Base-by-base conservation (phyloP, 202 grass and related monocot genomes). In the Cymbopogon flexuosus region DNA sequence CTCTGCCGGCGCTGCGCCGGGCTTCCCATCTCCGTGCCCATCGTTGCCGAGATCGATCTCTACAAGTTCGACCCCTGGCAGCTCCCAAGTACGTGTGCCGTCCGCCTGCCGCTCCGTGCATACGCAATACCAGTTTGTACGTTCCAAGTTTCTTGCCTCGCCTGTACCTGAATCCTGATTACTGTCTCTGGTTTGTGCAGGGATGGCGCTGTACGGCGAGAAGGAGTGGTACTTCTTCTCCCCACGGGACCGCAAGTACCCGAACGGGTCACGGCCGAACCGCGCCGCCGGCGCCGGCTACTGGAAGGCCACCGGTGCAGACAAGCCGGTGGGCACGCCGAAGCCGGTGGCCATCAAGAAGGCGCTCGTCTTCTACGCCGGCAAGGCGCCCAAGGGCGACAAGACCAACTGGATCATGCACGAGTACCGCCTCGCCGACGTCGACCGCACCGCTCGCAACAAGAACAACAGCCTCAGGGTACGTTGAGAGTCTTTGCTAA, bases 321-420 rank as follows among this genome's bases (percentile, higher is more conserved):
- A 95, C 79, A 92, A 95, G 76, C 93, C 93, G 18, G 87, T 94
- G 2, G 93, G 93, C 42, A 34, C 75, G 62, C 93, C 93, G 8
- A 92, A 19, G 43, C 87, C 89, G 0, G 4, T 90, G 35, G 93
- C 89, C 56, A 95, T 95, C 63, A 95, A 92, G 82, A 95, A 95
- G 84, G 93, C 93, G 40, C 88, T 95, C 65, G 93, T 95, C 46
- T 95, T 95, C 84, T 95, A 95, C 62, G 71, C 89, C n/a, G 93
- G 93, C 21, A 95, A 95, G 87, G 93, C 93, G 10, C 93, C 93
- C 16, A 95, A 92, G 62, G 93, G 93, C 57, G 85, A 92, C 43
- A 99, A 99, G 83, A 96, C 96, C 2, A 90, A 99, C 60, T 99
- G 96, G 96, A 99, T 99, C 85, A 99, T 99, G 96, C 96, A 99